phyloP scores from a whole-genome alignment of 2,329 filamentous ascomycete species.

The Pyrenochaeta sp. region DNA sequence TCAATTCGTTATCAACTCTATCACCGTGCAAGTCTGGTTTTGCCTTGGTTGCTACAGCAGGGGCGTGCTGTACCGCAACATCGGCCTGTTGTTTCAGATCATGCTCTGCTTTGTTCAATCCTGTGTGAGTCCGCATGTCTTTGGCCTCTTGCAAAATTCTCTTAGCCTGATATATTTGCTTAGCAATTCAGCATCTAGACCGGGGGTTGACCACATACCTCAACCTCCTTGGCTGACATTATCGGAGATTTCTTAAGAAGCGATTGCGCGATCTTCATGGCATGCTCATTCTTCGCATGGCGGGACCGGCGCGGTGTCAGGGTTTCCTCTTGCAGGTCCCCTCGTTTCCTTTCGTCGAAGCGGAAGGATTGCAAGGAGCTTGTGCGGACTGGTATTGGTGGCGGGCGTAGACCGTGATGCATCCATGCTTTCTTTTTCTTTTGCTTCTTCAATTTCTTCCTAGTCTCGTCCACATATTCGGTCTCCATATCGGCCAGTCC shows the following conservation, averaged over 20 bases:
- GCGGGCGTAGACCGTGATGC: not conserved
- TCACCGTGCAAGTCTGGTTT: not conserved
- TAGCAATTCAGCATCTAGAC: not conserved
- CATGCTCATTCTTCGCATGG: not conserved
- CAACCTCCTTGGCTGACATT: not conserved
- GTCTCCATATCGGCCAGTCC: not conserved
- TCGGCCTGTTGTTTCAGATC: not conserved
- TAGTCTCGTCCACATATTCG: not conserved
- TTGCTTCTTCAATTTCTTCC: not conserved
- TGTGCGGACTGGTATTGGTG: constrained; percentile 35
- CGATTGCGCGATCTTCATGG: not conserved
- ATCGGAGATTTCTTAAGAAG: not conserved
- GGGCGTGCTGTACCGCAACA: not conserved
- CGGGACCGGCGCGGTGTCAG: not conserved
- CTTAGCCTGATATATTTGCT: not conserved
- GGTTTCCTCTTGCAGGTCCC: not conserved
- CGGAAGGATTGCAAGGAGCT: not conserved
- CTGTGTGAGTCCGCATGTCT: not conserved
- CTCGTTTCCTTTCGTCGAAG: not conserved
- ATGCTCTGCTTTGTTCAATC: not conserved
- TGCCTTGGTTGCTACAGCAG: not conserved
- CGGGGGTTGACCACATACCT: not conserved
- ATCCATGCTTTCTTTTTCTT: not conserved
- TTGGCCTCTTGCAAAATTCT: not conserved
- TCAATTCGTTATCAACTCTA: too few relatives aligned